Evolutionary conservation across 805 yeast species (phyloP).

Genomic region (Candida vartiovaarae): DNA sequence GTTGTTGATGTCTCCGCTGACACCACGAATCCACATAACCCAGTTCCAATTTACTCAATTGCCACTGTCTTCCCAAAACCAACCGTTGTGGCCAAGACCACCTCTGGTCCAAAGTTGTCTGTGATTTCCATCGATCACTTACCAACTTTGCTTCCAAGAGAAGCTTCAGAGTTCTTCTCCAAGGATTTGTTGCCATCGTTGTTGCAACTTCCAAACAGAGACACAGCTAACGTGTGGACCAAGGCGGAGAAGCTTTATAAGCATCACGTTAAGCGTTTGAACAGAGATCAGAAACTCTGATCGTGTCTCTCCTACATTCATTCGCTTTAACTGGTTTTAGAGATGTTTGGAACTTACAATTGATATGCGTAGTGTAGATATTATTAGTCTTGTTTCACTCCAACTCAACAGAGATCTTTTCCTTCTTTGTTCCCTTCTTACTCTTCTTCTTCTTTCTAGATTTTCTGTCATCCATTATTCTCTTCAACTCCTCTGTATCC

Average conservation of each 20-base stretch:
- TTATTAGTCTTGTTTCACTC: constrained; percentile 29
- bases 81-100: constrained; percentile 75
- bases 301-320: not conserved
- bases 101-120: constrained; percentile 77
- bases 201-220: constrained; percentile 75
- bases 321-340: no score
- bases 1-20: constrained; percentile 98
- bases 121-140: constrained; percentile 95
- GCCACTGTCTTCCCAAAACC: constrained; percentile 92
- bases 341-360: no score
- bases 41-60: constrained; percentile 85
- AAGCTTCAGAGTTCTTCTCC: constrained; percentile 88
- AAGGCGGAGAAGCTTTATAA: constrained; percentile 80
- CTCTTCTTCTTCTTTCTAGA: constrained; percentile 34
- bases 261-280: constrained; percentile 73
- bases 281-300: constrained; percentile 37
- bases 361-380: not conserved
- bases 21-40: constrained; percentile 97
- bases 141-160: constrained; percentile 94
- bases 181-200: constrained; percentile 85
- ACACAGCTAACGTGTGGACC: constrained; percentile 83
- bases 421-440: constrained; percentile 35
- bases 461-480: constrained; percentile 37
- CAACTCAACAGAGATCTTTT: constrained; percentile 47
- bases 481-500: constrained; percentile 59